Percentiles rank a stretch among this genome's conserved stretches.
phyloP scores from a whole-genome alignment of 2,329 filamentous ascomycete species.

The Colletotrichum sp. region DNA sequence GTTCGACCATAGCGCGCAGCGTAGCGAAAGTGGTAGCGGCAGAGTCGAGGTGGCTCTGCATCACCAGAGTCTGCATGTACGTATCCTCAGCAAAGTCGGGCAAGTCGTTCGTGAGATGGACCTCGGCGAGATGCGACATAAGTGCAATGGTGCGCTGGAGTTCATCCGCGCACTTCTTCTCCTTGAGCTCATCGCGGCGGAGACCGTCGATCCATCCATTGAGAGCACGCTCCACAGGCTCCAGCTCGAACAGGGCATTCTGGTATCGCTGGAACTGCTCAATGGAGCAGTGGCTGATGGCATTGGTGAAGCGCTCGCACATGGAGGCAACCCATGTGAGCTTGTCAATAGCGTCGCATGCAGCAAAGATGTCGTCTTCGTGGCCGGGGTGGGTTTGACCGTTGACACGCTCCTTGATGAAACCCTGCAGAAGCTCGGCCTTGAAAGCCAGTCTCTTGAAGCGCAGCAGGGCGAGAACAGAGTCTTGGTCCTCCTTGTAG shows the following conservation, averaged over 20 bases:
- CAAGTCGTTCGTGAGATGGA: slow-evolving; percentile 74
- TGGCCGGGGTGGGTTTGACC: slow-evolving; percentile 68
- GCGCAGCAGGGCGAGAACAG: slow-evolving; percentile 84
- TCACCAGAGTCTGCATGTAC: slow-evolving; percentile 76
- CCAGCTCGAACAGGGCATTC: slow-evolving; percentile 82
- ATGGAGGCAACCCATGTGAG: slow-evolving; percentile 83
- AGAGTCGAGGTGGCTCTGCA: slow-evolving; percentile 84
- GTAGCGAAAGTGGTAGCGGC: slow-evolving; percentile 72
- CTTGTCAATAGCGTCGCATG: slow-evolving; percentile 84
- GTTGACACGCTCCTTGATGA: slow-evolving; percentile 79
- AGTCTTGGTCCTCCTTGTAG: slow-evolving; percentile 81
- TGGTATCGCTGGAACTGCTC: slow-evolving; percentile 82
- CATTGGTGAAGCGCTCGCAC: slow-evolving; percentile 83
- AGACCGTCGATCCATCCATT: slow-evolving; percentile 88
- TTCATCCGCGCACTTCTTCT: slow-evolving; percentile 81
- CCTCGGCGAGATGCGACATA: slow-evolving; percentile 84
- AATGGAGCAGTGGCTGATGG: slow-evolving; percentile 78
- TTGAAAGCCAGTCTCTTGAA: slow-evolving; percentile 93
- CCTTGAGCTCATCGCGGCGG: slow-evolving; percentile 83
- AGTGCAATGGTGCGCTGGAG: slow-evolving; percentile 85
- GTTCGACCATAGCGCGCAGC: slow-evolving; percentile 69
- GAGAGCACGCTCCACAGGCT: slow-evolving; percentile 87
- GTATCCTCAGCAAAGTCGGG: slow-evolving; percentile 80
- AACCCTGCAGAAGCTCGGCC: slow-evolving; percentile 76
- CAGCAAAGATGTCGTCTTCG: slow-evolving; percentile 80